Conservation (phyloP, 805 yeast genomes). For the Hanseniaspora clermontiae region DNA sequence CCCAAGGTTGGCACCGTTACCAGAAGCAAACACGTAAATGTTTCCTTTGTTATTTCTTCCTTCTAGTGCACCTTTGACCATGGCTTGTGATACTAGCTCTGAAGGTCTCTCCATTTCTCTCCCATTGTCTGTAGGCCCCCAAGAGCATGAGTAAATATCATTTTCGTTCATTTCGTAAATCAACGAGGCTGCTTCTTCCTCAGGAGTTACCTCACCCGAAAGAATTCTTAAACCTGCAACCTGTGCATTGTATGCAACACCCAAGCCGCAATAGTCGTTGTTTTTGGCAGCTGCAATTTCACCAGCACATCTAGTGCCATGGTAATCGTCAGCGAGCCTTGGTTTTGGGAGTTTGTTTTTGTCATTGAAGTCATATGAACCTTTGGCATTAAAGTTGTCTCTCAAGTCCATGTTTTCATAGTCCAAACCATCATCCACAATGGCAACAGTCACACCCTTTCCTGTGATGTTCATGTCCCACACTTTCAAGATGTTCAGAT, state of each 20-base stretch:
- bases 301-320: constrained; percentile 97
- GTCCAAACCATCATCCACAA: constrained; percentile 92
- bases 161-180: constrained; percentile 67
- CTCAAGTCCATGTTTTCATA: constrained; percentile 61
- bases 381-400: constrained; percentile 56
- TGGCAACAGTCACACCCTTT: constrained; percentile 66
- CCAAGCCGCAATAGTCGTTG: constrained; percentile 86
- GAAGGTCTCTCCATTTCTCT: constrained; percentile 76
- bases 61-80: constrained; percentile 68
- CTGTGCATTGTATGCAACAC: constrained; percentile 79
- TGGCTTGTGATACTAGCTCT: constrained; percentile 60
- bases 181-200: constrained; percentile 84
- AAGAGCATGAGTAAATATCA: constrained; percentile 91
- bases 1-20: constrained; percentile 73
- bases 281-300: constrained; percentile 80
- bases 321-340: constrained; percentile 65
- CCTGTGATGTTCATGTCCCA: constrained; percentile 82
- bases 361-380: constrained; percentile 89
- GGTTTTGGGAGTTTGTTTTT: constrained; percentile 69
- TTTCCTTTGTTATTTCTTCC: constrained; percentile 79
- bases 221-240: constrained; percentile 85
- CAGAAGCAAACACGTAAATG: constrained; percentile 87
- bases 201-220: constrained; percentile 65
- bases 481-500: constrained; percentile 71
- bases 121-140: constrained; percentile 98